These are phyloP conservation scores for Zygosaccharomyces lentus DNA, from an alignment of 805 yeast genomes.

Conservation along the genomic window DNA sequence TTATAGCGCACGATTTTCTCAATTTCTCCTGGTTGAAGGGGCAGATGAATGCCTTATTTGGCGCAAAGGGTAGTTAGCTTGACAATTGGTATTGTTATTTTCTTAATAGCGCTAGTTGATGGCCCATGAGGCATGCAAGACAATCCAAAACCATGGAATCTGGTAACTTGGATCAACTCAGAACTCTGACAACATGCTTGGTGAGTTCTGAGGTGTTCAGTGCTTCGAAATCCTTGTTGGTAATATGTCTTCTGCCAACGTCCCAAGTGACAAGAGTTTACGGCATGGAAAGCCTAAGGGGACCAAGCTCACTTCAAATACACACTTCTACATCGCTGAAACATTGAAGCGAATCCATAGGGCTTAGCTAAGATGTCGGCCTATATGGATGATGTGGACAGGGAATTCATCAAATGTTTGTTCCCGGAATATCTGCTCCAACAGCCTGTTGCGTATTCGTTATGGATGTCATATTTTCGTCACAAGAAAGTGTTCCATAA, in stretches of 20 bases:
- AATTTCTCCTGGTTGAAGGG: too few relatives aligned
- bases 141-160: too few relatives aligned
- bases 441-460: conserved; percentile 32
- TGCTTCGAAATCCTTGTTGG: not conserved
- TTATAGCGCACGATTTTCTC: too few relatives aligned
- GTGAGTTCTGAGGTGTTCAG: too few relatives aligned
- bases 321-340: not conserved
- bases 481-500: conserved; percentile 28
- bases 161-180: too few relatives aligned
- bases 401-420: conserved; percentile 23
- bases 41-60: too few relatives aligned
- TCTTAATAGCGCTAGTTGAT: too few relatives aligned
- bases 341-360: not conserved
- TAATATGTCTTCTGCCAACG: not conserved
- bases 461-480: conserved; percentile 26
- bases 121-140: too few relatives aligned
- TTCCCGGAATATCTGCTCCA: conserved; percentile 32
- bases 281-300: conserved; percentile 2
- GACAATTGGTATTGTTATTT: too few relatives aligned
- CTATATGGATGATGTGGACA: conserved; percentile 28
- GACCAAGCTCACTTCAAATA: not conserved
- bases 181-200: too few relatives aligned
- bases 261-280: not conserved
- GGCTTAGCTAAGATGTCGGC: conserved; percentile 16
- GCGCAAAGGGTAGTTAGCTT: too few relatives aligned